Evolutionary conservation across 2,329 filamentous ascomycete genomes (phyloP), one percentile per base, ranked within the genome.

Genomic region (Juglanconis oblonga): DNA sequence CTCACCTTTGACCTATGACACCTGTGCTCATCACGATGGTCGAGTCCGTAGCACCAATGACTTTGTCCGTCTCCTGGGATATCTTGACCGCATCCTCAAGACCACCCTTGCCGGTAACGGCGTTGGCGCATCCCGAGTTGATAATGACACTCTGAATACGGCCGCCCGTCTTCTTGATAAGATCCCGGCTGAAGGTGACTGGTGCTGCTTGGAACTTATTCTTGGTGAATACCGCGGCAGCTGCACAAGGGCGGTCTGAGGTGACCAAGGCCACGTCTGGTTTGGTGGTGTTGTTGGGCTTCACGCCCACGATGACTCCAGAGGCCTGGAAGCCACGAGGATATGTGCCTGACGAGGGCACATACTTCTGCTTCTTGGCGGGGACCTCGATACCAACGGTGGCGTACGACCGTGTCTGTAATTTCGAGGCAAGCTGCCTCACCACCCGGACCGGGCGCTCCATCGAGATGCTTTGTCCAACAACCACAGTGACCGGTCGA

Each of bases 1-100:
- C 76, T 65, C 73, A 88, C 87, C 91, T 87, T 76, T 98, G 94
- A 8, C 95, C 95, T 71, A 99, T 99, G 49, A 99, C 95, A 57
- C 95, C 95, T 2, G 95, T 99, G 73, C 92, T 97, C 95, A 99
- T 98, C 63, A 98, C 94, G 52, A 99, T 81, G n/a, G 91, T 95
- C 66, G 79, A 80, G 57, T 80, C 76, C 14, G 69, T 67, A 53
- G 77, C 73, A 13, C 80, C 81, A 3, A 82, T 74, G 61, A 70
- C 74, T 83, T 85, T 79, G 71, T 97, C 92, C 6, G 93, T 91
- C 64, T 86, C 87, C 63, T 79, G 77, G 14, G 89, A 91, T 95
- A 99, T 99, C 61, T 82, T 83, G 60, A 84, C 82, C 9, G 95
- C 95, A 80, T 99, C 93, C 70, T 97, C 89, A 56, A 96, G 80